Evolutionary conservation across 2,329 filamentous ascomycete species (phyloP), one percentile per base, ranked within the genome.

Genomic region (Albophoma yamanashiensis): DNA sequence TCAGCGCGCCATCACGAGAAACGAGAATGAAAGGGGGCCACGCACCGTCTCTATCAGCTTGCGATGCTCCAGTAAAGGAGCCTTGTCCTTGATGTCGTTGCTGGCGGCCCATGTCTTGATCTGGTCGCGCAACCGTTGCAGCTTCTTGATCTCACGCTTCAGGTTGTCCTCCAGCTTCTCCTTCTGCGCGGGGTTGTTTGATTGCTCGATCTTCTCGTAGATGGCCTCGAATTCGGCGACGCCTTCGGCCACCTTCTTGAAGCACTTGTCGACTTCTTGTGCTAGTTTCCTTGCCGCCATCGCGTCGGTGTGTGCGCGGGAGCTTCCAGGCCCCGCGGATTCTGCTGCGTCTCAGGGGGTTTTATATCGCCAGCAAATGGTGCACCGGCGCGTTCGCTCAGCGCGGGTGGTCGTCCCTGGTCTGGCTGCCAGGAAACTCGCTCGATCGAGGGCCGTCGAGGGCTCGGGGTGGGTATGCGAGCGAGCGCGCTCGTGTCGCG

Each of bases 41-140:
- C 85, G 68, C 79, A 97, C 93, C 79, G 92, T 96, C 82, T 99
- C 94, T 76, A 99, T 99, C 74, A 95, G 83, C 78, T 92, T 94
- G 73, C 94, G 85, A 76, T 99, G 88, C 70, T 99, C 94, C 71
- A 97, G 78, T 72, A 99, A 78, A 68, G 93, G 93, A 74, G 89
- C 89, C 82, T 99, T 99, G 81, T 99, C 94, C 82, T 99, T 99
- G 84, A 99, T 96, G 74, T 99, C 94, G 80, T 96, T 96, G 77
- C 91, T 92, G 61, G 92, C 90, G 3, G 93, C 92, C 94, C 94
- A 99, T 82, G 93, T 95, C 81, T 99, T 99, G 81, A 99, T 97
- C 80, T 97, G 94, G 75, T 99, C 94, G 71, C 94, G 89, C 75
- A 94, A 88, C 69, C 94, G 85, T 77, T 99, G 94, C 60, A 99